These are phyloP conservation scores for Mycothermus thermophilus DNA, from an alignment of 495 filamentous ascomycete species.

Conservation along the genomic window DNA sequence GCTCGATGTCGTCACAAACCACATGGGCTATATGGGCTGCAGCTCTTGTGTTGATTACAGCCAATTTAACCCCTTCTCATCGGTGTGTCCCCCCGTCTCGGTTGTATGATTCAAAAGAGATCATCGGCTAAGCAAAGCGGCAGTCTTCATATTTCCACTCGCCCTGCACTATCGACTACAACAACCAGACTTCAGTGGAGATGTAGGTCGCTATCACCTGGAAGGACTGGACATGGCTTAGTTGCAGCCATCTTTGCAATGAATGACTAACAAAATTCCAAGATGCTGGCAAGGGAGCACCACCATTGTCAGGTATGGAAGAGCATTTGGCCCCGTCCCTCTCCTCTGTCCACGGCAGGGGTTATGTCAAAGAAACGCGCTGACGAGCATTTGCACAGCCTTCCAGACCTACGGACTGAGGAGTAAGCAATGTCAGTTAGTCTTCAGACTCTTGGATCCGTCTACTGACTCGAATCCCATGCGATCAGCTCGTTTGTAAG, in stretches of 20 bases:
- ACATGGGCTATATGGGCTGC: conserved; percentile 52
- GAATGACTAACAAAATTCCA: too few relatives aligned
- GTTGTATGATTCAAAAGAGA: too few relatives aligned
- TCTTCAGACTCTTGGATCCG: too few relatives aligned
- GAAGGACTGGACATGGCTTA: too few relatives aligned
- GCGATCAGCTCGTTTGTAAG: too few relatives aligned
- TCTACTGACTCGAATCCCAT: too few relatives aligned
- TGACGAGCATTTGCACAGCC: conserved; percentile 10
- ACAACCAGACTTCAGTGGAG: conserved; percentile 34
- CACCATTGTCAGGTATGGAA: conserved; percentile 31
- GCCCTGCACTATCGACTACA: conserved; percentile 54
- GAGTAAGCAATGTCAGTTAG: conserved; percentile 17
- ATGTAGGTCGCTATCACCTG: too few relatives aligned
- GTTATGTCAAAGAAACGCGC: too few relatives aligned
- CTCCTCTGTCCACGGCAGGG: too few relatives aligned
- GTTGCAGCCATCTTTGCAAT: too few relatives aligned
- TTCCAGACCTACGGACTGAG: conserved; percentile 60
- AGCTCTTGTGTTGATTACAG: conserved; percentile 44
- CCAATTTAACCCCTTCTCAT: conserved; percentile 51
- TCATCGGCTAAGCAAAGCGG: not conserved
- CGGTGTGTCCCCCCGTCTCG: too few relatives aligned
- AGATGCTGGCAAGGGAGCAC: conserved; percentile 56
- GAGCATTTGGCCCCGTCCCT: not conserved
- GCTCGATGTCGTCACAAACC: conserved; percentile 70
- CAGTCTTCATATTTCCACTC: conserved; percentile 47